A percentile compares a stretch with the other conserved stretches of the same genome.
These are phyloP conservation scores for Zygotorulaspora mrakii DNA, from an alignment of 1,139 yeast genomes.

Conservation along the genomic window DNA sequence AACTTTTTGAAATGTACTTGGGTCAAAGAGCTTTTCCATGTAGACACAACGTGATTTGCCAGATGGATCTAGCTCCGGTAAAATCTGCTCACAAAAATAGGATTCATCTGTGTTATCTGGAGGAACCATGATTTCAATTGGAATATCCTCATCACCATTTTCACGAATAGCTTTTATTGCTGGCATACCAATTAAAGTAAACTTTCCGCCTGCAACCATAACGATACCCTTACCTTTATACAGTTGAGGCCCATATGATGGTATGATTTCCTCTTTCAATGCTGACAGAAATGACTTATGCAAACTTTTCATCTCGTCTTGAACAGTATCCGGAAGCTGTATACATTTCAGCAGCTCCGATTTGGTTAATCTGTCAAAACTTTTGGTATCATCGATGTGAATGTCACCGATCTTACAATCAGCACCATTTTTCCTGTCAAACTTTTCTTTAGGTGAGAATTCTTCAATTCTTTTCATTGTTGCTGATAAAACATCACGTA, in stretches of 20 bases:
- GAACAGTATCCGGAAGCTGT: constrained; percentile 46
- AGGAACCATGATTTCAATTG: constrained; percentile 76
- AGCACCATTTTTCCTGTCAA: constrained; percentile 10
- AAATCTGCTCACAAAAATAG: constrained; percentile 57
- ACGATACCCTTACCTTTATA: constrained; percentile 72
- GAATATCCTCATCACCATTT: constrained; percentile 59
- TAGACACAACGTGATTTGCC: constrained; percentile 60
- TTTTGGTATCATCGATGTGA: constrained; percentile 1
- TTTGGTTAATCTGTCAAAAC: constrained; percentile 19
- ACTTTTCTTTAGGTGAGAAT: constrained; percentile 9
- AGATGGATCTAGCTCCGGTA: constrained; percentile 52
- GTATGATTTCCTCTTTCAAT: constrained; percentile 45
- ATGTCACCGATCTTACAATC: constrained; percentile 11
- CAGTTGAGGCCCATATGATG: constrained; percentile 38
- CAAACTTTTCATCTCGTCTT: constrained; percentile 46
- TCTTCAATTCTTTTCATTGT: constrained; percentile 12
- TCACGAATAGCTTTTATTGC: constrained; percentile 60
- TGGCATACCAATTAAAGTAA: constrained; percentile 66
- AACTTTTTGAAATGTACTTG: constrained; percentile 43
- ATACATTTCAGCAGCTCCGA: constrained; percentile 28
- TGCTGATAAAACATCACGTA: constrained; percentile 6
- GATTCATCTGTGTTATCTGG: constrained; percentile 60
- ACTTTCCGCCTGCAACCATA: constrained; percentile 76
- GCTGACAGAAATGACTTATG: constrained; percentile 52
- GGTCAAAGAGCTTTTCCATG: constrained; percentile 55